Evolutionary conservation across 2,329 filamentous ascomycete genomes (phyloP).

Genomic region (Ceratocystis ficicola): DNA sequence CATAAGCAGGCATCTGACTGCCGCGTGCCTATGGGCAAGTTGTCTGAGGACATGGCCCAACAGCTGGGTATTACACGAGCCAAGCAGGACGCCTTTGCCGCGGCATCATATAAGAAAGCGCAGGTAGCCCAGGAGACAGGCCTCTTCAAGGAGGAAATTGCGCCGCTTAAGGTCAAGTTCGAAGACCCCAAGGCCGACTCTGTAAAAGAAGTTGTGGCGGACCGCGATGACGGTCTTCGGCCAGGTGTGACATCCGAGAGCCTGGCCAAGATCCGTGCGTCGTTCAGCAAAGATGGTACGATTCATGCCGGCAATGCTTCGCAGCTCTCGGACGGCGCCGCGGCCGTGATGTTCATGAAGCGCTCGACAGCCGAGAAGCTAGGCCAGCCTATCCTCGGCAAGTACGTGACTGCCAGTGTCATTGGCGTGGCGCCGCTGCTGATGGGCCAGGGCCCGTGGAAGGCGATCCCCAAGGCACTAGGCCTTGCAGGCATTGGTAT

Average conservation of each 20-base stretch:
- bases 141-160: constrained; percentile 88
- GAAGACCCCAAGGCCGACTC: constrained; percentile 86
- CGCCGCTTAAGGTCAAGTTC: constrained; percentile 72
- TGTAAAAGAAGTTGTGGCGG: constrained; percentile 68
- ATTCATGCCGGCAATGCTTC: constrained; percentile 96
- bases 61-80: constrained; percentile 60
- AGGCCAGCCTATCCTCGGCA: constrained; percentile 79
- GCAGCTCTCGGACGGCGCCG: constrained; percentile 91
- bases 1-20: constrained; percentile 80
- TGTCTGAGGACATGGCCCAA: constrained; percentile 91
- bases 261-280: constrained; percentile 78
- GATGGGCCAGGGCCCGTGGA: constrained; percentile 93
- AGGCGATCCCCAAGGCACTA: constrained; percentile 85
- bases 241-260: constrained; percentile 76
- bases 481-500: constrained; percentile 74
- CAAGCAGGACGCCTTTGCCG: constrained; percentile 84
- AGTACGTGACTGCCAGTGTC: constrained; percentile 74
- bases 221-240: constrained; percentile 77
- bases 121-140: constrained; percentile 70
- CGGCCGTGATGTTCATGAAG: constrained; percentile 91
- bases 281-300: constrained; percentile 79
- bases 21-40: constrained; percentile 91
- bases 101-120: constrained; percentile 85
- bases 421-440: constrained; percentile 85
- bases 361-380: constrained; percentile 79